Evolutionary conservation across 148 eudicot genomes (phyloP), one percentile per base, ranked within the genome.

Genomic region (Chenopodium album): DNA sequence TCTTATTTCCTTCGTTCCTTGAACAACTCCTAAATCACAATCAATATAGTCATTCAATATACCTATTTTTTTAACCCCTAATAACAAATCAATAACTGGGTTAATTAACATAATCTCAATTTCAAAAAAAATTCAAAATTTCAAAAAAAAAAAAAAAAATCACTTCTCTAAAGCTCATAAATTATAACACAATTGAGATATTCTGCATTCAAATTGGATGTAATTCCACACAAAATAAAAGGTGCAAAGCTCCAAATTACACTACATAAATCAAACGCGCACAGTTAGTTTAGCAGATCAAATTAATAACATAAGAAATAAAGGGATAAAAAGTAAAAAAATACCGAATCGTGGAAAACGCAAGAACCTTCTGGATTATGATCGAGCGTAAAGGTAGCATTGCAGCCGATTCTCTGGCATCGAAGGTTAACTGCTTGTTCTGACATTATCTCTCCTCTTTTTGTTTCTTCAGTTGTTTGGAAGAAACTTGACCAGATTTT

Each of bases 331-430:
- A 46, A 66, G 17, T 47, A 17, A 26, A 44, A 44, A 71, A 78
- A 46, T 79, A 94, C 98, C 63, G 94, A 81, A 56, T 68, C 87
- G 80, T 94, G 98, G 80, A 86, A 94, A 6, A 83, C 85, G 76
- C 98, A 94, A 9, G 94, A 94, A 75, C 86, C 94, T 2, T 94
- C 93, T 0, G 92, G 89, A 77, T 94, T 94, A 60, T 94, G 84
- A 85, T 92, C 92, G 19, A 84, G 89, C 1, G 93, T 87, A 86
- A 94, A 94, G 68, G 87, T 82, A 29, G 92, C 91, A 87, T 94
- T 82, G 87, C 98, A 94, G 17, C 98, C 98, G 82, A 94, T 92
- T 87, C 98, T 92, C 88, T 94, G 95, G 79, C 98, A 94, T 71
- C 90, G 91, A 46, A 93, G 85, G 87, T 87, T 89, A 81, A 23